Conservation (phyloP, 108 stramenopile species). For the Pseudonitzschia pungens region DNA sequence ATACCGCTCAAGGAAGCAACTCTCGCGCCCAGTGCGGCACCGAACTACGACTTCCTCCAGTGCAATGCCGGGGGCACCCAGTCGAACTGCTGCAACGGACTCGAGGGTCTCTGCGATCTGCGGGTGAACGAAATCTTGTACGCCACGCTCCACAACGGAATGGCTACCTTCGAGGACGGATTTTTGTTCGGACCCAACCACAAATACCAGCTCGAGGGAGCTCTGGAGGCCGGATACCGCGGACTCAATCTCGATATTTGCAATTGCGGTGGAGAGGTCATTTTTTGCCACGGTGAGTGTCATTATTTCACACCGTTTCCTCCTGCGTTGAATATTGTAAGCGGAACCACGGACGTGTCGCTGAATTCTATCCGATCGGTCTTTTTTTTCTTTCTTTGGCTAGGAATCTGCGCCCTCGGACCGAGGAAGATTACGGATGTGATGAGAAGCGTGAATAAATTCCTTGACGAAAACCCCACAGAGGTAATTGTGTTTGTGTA, state of each 20-base stretch:
- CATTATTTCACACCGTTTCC: background rate
- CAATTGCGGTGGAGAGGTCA: slow-evolving; percentile 51
- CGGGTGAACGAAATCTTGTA: slow-evolving; percentile 59
- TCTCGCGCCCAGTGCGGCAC: slow-evolving; percentile 8
- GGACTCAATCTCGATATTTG: slow-evolving; percentile 68
- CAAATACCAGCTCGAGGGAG: slow-evolving; percentile 49
- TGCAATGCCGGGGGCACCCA: slow-evolving; percentile 6
- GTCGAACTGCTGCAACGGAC: slow-evolving; percentile 63
- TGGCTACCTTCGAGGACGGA: slow-evolving; percentile 48
- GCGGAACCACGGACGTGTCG: background rate
- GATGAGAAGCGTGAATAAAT: slow-evolving; percentile 42
- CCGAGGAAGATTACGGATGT: slow-evolving; percentile 50
- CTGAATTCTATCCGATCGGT: background rate
- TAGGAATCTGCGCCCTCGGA: slow-evolving; percentile 48
- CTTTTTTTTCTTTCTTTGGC: background rate
- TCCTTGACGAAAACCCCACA: slow-evolving; percentile 53
- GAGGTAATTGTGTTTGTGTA: slow-evolving; percentile 64
- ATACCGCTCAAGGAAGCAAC: slow-evolving; percentile 12
- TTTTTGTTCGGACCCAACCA: slow-evolving; percentile 57
- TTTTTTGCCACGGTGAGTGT: slow-evolving; percentile 52
- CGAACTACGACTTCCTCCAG: slow-evolving; percentile 28
- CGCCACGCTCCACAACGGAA: slow-evolving; percentile 68
- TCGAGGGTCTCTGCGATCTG: slow-evolving; percentile 55
- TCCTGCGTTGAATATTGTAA: too few species aligned
- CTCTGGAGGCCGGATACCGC: slow-evolving; percentile 68